Evolutionary conservation across 805 yeast genomes (phyloP), one percentile per base, ranked within the genome.

Genomic region (Pichia membranifaciens): DNA sequence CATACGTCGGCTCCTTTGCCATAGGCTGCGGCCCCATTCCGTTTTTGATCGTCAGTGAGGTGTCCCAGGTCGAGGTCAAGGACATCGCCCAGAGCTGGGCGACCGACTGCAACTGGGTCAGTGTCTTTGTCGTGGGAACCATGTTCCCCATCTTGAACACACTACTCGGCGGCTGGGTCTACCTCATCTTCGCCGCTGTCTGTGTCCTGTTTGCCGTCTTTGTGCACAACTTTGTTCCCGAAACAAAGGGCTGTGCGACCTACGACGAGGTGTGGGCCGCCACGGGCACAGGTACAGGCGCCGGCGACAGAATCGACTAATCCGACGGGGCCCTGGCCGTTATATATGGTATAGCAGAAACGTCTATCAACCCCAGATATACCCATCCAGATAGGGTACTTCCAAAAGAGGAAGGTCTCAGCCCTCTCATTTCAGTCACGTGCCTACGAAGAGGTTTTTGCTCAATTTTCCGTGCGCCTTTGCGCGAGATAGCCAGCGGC

Each of bases 1-100:
- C 75, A 1, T 90, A 88, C 61, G 89, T 91, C 42, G 80, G 84
- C 0, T 77, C 88, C 23, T 93, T 91, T 70, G 98, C 97, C 0
- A 69, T 85, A 31, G 99, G 99, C 0, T 64, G 89, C 51, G 99
- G 99, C 0, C 99, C 99, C 6, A 89, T 93, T 46, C 99, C 99
- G 37, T 91, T 93, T 67, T 68, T 91, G 54, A 67, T 90, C 44
- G 82, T 91, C 10, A 79, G 95, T 6, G 98, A 93, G 61, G 81
- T 91, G n/a, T 84, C 95, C 0, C 95, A 89, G 51, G 68, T 75
- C 2, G 79, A 81, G 50, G 91, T 91, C 2, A 81, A 81, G 48
- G 90, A 90, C 2, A 72, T 81, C 39, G 97, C 98, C 0, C 99
- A 93, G 66, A 83, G 96, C 61, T 84, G 87, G 72, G 98, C 96